Base-by-base conservation (phyloP, 2,329 filamentous ascomycete species). In the Scedosporium minutisporum region DNA sequence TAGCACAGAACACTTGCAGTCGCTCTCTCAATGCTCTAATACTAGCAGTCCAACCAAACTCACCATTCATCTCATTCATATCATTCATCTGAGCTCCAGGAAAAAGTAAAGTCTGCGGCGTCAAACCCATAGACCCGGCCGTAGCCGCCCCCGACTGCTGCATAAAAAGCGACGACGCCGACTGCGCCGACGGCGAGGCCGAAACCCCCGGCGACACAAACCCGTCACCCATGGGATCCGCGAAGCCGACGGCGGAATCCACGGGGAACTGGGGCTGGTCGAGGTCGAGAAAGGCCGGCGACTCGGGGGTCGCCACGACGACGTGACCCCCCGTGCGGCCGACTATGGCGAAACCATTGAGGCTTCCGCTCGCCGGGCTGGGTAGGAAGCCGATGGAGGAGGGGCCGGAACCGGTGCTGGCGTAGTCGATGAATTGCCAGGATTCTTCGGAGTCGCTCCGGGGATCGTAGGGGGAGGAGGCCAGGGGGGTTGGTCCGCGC, bases 331-430 rank as follows among this genome's bases (percentile, higher is more conserved):
- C 70, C 16, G 69, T 67, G 65, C 76, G 75, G 33, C 76, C 74
- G 57, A 83, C 70, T 53, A 83, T 70, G 12, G 74, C 75, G 71
- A 78, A 84, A 23, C 81, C 81, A 44, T 75, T 77, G 66, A 84
- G 69, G 64, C 81, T 83, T 14, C 77, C 76, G 66, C 76, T 81
- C 10, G 76, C 77, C 4, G 82, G 81, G 65, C 82, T 82, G 27
- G 78, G 76, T 18, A 80, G 71, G 64, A 82, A 79, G 18, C 74
- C 77, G 9, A 77, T 71, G 0, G 77, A 78, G 0, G 71, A 75
- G 0, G 76, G 67, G 3, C 68, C 72, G 16, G 74, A 75, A 29
- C 68, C 70, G 23, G 51, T 55, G 51, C 51, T 70, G 38, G 72
- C 68, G 63, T 73, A 72, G 63, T 77, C 73, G 64, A 79, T 69